A percentile compares a stretch with the other conserved stretches of the same genome.
These are phyloP conservation scores for Cyclotella atomus DNA, from an alignment of 108 stramenopile genomes.

Conservation along the genomic window DNA sequence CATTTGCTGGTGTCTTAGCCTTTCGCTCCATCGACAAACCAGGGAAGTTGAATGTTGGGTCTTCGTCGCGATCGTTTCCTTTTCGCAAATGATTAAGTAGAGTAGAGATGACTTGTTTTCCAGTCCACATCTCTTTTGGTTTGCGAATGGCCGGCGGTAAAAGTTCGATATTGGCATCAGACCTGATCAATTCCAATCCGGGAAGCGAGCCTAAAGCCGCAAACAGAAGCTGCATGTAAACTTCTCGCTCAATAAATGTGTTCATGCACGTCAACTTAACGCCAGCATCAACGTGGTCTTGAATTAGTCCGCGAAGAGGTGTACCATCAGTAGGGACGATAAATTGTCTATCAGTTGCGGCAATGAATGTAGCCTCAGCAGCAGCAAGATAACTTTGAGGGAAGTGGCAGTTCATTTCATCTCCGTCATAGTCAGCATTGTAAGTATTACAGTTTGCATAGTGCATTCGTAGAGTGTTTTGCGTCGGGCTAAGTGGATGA, in stretches of 20 bases:
- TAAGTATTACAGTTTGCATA: conserved; percentile 99
- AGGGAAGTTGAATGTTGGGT: conserved; percentile 58
- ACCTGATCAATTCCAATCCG: conserved; percentile 87
- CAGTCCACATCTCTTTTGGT: conserved; percentile 94
- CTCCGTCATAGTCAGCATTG: conserved; percentile 99
- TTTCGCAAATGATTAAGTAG: conserved; percentile 82
- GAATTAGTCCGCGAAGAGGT: conserved; percentile 98
- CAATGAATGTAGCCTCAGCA: conserved; percentile 94
- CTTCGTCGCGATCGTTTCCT: conserved; percentile 77
- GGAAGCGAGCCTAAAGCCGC: conserved; percentile 89
- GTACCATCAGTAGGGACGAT: conserved; percentile 97
- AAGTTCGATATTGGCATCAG: conserved; percentile 79
- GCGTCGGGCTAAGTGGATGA: conserved; percentile 86
- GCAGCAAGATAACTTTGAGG: conserved; percentile 96
- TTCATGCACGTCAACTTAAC: conserved; percentile 95
- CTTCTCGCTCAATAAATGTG: conserved; percentile 91
- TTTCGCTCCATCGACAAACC: conserved; percentile 91
- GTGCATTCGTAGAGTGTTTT: conserved; percentile 98
- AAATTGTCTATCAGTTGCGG: conserved; percentile 94
- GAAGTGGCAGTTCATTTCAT: conserved; percentile 99
- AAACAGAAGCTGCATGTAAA: conserved; percentile 96
- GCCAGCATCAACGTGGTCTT: conserved; percentile 98
- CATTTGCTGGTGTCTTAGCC: conserved; percentile 89
- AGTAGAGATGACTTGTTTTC: conserved; percentile 94
- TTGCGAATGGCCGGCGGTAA: conserved; percentile 94